Evolutionary conservation across 108 stramenopile genomes (phyloP).

Genomic region (Nitzschia sp.): DNA sequence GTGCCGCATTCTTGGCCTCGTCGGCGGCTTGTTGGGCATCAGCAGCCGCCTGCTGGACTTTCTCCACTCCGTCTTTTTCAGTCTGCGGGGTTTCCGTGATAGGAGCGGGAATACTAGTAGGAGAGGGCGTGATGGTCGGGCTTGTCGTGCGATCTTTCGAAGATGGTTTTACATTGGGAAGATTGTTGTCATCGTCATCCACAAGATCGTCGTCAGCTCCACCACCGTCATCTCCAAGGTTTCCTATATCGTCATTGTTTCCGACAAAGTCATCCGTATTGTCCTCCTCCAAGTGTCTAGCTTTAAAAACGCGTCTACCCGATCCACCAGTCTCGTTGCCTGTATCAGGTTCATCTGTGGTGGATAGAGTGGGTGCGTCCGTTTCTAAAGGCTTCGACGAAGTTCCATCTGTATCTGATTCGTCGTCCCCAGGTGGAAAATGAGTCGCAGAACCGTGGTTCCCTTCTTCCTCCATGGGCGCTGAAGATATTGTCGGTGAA

Average conservation of each 20-base stretch:
- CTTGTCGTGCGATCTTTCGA: background rate
- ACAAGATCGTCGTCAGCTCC: background rate
- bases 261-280: conserved; percentile 4
- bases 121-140: background rate
- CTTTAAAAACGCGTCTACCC: background rate
- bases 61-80: conserved; percentile 16
- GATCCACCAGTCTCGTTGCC: background rate
- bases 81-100: background rate
- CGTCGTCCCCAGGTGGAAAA: background rate
- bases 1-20: conserved; percentile 38
- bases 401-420: background rate
- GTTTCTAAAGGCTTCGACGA: background rate
- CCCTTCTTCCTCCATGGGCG: background rate
- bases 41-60: conserved; percentile 39
- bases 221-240: background rate
- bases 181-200: conserved; percentile 1
- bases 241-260: background rate
- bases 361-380: background rate
- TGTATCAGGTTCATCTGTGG: background rate
- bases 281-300: conserved; percentile 3
- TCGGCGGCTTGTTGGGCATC: conserved; percentile 47
- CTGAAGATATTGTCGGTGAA: background rate
- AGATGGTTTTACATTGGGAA: background rate
- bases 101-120: background rate
- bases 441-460: background rate